Conservation (phyloP, 306 rosid genomes). For the Aeschynomene evenia region DNA sequence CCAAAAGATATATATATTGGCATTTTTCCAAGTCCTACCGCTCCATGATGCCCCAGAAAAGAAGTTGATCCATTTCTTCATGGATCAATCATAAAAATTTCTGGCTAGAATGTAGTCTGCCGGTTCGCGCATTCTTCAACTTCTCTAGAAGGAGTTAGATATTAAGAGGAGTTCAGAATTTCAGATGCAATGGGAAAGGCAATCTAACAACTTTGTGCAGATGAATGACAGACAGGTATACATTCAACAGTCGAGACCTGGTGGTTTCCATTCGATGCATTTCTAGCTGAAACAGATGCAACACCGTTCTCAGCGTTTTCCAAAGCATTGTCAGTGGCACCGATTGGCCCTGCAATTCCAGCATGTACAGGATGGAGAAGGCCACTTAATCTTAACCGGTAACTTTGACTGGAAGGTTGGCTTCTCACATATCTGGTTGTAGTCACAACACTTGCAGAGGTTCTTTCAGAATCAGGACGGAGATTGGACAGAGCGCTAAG, state of each 20-base stretch:
- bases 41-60: slow-evolving; percentile 22
- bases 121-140: slow-evolving; percentile 28
- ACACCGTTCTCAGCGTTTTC: slow-evolving; percentile 63
- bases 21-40: slow-evolving; percentile 34
- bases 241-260: slow-evolving; percentile 37
- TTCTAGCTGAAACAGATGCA: slow-evolving; percentile 28
- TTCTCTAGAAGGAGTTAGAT: slow-evolving; percentile 49
- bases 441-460: slow-evolving; percentile 65
- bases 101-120: slow-evolving; percentile 46
- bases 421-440: slow-evolving; percentile 68
- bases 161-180: slow-evolving; percentile 36
- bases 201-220: slow-evolving; percentile 49
- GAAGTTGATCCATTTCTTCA: slow-evolving; percentile 40
- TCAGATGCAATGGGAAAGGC: slow-evolving; percentile 18
- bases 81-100: slow-evolving; percentile 44
- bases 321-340: slow-evolving; percentile 44
- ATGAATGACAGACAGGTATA: slow-evolving; percentile 39
- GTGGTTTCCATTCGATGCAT: slow-evolving; percentile 37
- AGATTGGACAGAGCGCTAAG: slow-evolving; percentile 97
- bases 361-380: slow-evolving; percentile 67
- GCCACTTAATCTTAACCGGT: slow-evolving; percentile 79
- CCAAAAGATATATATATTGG: slow-evolving; percentile 10
- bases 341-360: slow-evolving; percentile 52
- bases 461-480: slow-evolving; percentile 73
- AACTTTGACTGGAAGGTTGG: slow-evolving; percentile 85